Base-by-base conservation (phyloP, 2,329 filamentous ascomycete species). In the Sphaerulina vaccinii region DNA sequence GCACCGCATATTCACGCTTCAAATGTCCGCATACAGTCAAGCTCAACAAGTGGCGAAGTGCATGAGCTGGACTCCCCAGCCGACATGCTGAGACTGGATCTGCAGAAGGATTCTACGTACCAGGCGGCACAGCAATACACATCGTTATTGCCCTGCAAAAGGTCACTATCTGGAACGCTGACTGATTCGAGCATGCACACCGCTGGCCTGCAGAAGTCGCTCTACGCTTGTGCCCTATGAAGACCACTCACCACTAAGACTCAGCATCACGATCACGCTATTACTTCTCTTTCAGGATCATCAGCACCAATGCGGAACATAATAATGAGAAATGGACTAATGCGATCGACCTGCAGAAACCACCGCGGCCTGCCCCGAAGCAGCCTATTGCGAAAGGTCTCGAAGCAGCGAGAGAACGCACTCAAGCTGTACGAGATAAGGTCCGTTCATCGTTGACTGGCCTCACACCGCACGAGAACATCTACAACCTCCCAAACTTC, bases 401-500 rank as follows among this genome's bases (percentile, higher is more conserved):
- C 24, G 55, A 63, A 52, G 55, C 57, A 15, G 65, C 64, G 33
- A 55, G 57, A 38, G 60, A 67, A 50, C 58, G 59, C 23, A 64
- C 63, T 18, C 65, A 65, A 54, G 59, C 61, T 13, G 60, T 67
- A 7, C 49, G 56, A 29, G 56, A 63, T 22, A 64, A 65, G 49
- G 62, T 68, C 41, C 58, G 64, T 48, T 68, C 64, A 27, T 62
- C 62, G 19, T 51, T 68, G 32, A 55, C 62, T 19, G 60, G 55
- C 54, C 54, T 66, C 46, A 69, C 68, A 45, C 68, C 75, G 7
- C 88, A 86, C 68, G 93, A 99, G 73, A 90, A 99, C 67, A 96
- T 99, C 66, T 96, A 95, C 75, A 99, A 90, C 29, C 68, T 99
- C n/a, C 93, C 93, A 35, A 99, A 99, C 68, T 78, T 95, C 56